These are phyloP conservation scores for Orbilia quercus DNA, from an alignment of 2,329 filamentous ascomycete species.

Conservation along the genomic window DNA sequence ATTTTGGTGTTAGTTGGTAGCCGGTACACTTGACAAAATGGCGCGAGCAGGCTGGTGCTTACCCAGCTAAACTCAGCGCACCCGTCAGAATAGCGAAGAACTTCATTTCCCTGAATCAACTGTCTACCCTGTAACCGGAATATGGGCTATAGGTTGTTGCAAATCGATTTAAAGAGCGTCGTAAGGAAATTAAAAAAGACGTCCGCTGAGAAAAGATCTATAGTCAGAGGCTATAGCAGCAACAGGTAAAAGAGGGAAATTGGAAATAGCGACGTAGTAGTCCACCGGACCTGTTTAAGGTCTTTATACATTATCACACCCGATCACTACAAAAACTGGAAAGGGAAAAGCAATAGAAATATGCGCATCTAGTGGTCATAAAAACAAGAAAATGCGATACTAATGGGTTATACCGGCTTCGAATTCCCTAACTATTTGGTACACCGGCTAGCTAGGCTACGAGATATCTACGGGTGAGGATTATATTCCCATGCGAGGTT, in stretches of 20 bases:
- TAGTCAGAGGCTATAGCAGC: conserved; percentile 18
- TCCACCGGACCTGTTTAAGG: neutral
- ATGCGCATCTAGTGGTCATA: no score
- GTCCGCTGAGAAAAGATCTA: conserved; percentile 1
- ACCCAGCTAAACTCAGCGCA: conserved; percentile 18
- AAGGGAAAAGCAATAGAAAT: no score
- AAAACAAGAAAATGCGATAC: no score
- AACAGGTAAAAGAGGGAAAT: conserved; percentile 26
- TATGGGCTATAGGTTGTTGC: neutral
- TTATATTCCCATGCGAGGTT: neutral
- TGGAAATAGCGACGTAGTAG: conserved; percentile 24
- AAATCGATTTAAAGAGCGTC: conserved; percentile 1
- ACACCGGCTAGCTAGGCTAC: neutral
- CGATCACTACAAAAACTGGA: neutral
- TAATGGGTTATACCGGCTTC: neutral
- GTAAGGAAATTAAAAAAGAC: conserved; percentile 14
- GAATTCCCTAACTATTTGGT: neutral
- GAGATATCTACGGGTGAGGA: neutral
- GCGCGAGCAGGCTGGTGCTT: neutral
- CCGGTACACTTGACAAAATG: neutral
- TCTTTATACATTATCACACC: no score
- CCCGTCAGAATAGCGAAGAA: neutral
- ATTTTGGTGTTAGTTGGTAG: neutral
- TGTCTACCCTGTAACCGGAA: neutral
- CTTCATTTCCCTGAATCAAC: conserved; percentile 19